Base-by-base conservation (phyloP, 495 filamentous ascomycete genomes). In the Aspergillus bridgeri region DNA sequence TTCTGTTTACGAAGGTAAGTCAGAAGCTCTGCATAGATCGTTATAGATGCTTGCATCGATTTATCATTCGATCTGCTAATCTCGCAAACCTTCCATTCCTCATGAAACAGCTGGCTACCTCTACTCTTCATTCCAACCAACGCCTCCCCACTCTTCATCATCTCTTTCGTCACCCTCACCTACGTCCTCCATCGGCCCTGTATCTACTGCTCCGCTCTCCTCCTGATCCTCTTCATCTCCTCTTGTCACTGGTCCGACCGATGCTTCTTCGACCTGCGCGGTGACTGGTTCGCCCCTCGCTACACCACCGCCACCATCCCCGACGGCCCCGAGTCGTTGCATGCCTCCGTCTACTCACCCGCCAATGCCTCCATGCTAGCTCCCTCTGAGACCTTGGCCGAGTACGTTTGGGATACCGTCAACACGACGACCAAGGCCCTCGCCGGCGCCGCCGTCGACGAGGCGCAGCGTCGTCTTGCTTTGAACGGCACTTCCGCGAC, bases 201-300 rank as follows among this genome's bases (percentile, higher is more conserved):
- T 76, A 83, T 92, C 65, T 92, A 96, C 82, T 96, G 91, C 80
- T 92, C 90, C 54, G 81, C 91, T 56, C 86, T 96, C 27, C 89
- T 96, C 54, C 78, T 95, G 60, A 89, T 93, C 56, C 87, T 96
- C 60, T 96, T 96, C 78, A 79, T 86, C 48, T 92, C 89, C 17
- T 92, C 89, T 24, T 96, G 91, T 75, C 86, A 92, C 81, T 96
- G 91, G 91, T 89, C 87, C 58, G 90, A 94, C 66, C 85, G 85
- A 23, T 96, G 91, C 71, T 91, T 93, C 76, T 89, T 96, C 66
- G 89, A 94, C 71, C 81, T 92, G 45, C 86, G 80, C 52, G 76
- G 86, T 61, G 89, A 92, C 75, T 94, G 89, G 89, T 93, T 93
- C 71, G 79, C 89, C 48, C 86, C 90, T 17, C 82, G 84, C 25